These are phyloP conservation scores for Metahyphopichia silvanorum DNA, from an alignment of 805 yeast species.

Conservation along the genomic window DNA sequence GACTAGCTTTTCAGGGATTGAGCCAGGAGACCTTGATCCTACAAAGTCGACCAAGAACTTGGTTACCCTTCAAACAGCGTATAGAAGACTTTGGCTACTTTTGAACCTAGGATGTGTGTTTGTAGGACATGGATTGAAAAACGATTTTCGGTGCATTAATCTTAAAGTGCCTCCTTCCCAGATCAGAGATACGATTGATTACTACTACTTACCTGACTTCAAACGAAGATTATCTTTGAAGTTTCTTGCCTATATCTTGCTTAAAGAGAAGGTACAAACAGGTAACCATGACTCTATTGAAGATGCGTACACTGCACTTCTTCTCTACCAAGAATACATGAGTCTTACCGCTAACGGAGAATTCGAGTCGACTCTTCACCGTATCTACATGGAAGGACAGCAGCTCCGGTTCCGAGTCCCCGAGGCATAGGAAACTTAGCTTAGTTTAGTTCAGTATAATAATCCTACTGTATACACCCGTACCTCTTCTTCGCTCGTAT, in stretches of 20 bases:
- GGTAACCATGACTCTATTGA: conserved; percentile 97
- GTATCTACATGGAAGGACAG: conserved; percentile 71
- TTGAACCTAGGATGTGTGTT: conserved; percentile 86
- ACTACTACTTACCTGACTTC: conserved; percentile 70
- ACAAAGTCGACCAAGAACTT: conserved; percentile 58
- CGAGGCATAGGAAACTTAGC: conserved; percentile 8
- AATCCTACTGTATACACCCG: no score
- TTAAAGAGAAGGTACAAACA: conserved; percentile 75
- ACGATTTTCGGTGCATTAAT: conserved; percentile 92
- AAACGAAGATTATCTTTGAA: conserved; percentile 80
- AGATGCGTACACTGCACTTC: conserved; percentile 86
- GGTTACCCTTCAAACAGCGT: conserved; percentile 79
- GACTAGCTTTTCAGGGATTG: conserved; percentile 92
- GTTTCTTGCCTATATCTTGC: conserved; percentile 77
- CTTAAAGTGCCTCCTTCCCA: conserved; percentile 82
- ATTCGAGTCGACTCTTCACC: conserved; percentile 59
- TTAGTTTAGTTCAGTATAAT: background rate
- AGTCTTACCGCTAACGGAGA: conserved; percentile 56
- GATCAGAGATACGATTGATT: conserved; percentile 83
- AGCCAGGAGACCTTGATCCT: conserved; percentile 85
- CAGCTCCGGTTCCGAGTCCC: conserved; percentile 53
- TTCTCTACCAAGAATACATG: conserved; percentile 68
- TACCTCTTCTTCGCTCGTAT: no score
- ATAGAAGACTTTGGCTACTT: conserved; percentile 85
- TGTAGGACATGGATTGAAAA: conserved; percentile 90